These are phyloP conservation scores for Aegilops bicornis DNA, from an alignment of 176 grass and related monocot species.

Conservation along the genomic window DNA sequence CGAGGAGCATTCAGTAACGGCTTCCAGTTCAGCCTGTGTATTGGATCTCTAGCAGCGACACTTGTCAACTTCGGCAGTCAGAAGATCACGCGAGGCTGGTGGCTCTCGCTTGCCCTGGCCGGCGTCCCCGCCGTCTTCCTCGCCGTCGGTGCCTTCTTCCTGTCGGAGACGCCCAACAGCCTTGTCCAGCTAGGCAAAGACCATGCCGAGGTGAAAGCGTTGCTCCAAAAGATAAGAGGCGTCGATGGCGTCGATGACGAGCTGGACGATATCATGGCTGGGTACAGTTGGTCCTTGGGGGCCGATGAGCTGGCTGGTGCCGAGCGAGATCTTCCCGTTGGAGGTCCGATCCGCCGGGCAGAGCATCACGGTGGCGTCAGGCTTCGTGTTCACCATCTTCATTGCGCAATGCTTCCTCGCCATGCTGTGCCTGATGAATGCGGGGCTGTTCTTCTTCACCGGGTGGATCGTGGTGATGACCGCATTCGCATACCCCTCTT, in stretches of 20 bases:
- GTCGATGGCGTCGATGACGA: slow-evolving; percentile 32
- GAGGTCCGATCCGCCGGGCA: background rate
- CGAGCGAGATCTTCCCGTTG: background rate
- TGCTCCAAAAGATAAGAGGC: slow-evolving; percentile 46
- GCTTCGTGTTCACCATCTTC: background rate
- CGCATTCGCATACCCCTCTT: background rate
- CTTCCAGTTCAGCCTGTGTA: slow-evolving; percentile 46
- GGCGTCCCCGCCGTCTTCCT: slow-evolving; percentile 43
- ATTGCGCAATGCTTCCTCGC: background rate
- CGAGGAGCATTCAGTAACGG: slow-evolving; percentile 56
- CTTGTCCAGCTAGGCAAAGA: slow-evolving; percentile 42
- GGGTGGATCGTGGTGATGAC: background rate
- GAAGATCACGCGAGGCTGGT: slow-evolving; percentile 42
- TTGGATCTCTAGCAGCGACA: slow-evolving; percentile 22
- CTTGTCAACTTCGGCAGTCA: slow-evolving; percentile 46
- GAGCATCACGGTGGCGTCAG: background rate
- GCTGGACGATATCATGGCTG: slow-evolving; percentile 38
- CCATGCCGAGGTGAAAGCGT: background rate
- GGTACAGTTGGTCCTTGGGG: background rate
- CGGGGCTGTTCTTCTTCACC: background rate
- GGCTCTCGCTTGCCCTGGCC: slow-evolving; percentile 44
- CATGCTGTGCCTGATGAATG: background rate
- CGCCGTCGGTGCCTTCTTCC: slow-evolving; percentile 42
- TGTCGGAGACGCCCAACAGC: slow-evolving; percentile 57
- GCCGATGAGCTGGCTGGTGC: background rate